A percentile compares a stretch with the other conserved stretches of the same genome.
These are phyloP conservation scores for Euphorbia peplus DNA, from an alignment of 345 rosid species.

Conservation along the genomic window DNA sequence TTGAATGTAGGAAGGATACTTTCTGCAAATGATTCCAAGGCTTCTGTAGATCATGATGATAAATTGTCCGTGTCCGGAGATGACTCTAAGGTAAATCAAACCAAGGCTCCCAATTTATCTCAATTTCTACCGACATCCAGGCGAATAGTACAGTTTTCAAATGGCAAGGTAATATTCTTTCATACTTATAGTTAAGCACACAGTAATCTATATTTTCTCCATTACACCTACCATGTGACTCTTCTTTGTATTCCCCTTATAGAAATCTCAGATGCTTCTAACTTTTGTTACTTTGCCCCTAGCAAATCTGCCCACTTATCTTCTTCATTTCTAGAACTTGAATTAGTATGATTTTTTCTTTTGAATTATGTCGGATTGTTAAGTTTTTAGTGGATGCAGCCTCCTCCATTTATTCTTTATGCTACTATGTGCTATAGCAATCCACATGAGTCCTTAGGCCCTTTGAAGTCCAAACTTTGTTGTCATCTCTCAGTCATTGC, in stretches of 20 bases:
- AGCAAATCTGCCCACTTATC: too few species aligned
- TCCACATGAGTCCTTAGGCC: not conserved
- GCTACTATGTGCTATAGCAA: not conserved
- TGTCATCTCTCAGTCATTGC: not conserved
- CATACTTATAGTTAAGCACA: not conserved
- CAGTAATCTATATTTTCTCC: not conserved
- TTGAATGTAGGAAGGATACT: conserved; percentile 73
- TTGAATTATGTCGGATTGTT: not conserved
- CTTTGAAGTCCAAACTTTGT: not conserved
- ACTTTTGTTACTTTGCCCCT: not conserved
- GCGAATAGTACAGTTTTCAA: conserved; percentile 93
- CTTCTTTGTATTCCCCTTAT: not conserved
- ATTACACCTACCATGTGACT: not conserved
- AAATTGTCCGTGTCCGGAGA: conserved; percentile 32
- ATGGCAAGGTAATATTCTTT: conserved; percentile 58
- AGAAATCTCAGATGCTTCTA: not conserved
- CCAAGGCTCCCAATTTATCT: conserved; percentile 44
- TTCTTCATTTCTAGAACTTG: not conserved
- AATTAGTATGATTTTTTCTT: not conserved
- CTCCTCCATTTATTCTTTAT: not conserved
- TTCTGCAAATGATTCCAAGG: conserved; percentile 42
- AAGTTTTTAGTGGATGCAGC: not conserved
- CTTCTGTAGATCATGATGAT: conserved; percentile 28
- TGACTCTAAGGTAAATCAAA: conserved; percentile 18
- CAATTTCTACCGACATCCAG: conserved; percentile 95